phyloP scores from a whole-genome alignment of 768 basidiomycete species.

The Pholiota molesta region DNA sequence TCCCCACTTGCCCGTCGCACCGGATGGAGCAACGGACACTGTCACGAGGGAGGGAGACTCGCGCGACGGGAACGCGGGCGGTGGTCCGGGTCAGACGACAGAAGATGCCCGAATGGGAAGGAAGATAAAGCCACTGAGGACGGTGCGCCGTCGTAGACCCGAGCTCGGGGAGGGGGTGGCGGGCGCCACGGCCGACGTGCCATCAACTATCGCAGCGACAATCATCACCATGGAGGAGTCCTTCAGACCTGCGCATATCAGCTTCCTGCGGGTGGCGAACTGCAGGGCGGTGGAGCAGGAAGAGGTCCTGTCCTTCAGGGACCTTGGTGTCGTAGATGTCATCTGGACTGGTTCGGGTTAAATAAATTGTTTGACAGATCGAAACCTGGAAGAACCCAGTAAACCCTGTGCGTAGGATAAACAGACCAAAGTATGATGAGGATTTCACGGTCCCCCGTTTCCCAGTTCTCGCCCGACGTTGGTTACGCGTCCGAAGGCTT shows the following conservation, averaged over 20 bases:
- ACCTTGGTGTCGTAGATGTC: constrained; percentile 40
- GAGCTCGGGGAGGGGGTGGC: constrained; percentile 7
- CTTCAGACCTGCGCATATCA: constrained; percentile 36
- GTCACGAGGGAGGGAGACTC: constrained; percentile 6
- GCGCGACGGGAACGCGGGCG: constrained; percentile 6
- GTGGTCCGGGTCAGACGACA: constrained; percentile 8
- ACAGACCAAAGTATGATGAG: background rate
- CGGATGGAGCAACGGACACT: constrained; percentile 17
- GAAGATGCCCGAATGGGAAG: constrained; percentile 20
- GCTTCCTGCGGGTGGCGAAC: constrained; percentile 45
- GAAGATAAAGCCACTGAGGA: constrained; percentile 42
- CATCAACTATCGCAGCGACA: constrained; percentile 31
- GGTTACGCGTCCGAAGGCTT: background rate
- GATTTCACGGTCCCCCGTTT: background rate
- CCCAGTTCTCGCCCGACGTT: background rate
- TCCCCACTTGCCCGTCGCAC: constrained; percentile 16
- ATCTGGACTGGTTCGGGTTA: constrained; percentile 31
- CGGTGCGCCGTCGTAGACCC: constrained; percentile 26
- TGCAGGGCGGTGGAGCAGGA: constrained; percentile 41
- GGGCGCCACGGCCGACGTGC: constrained; percentile 6
- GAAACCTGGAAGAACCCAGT: constrained; percentile 4
- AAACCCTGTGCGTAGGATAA: background rate
- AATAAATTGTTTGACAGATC: constrained; percentile 5
- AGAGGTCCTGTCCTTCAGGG: constrained; percentile 39
- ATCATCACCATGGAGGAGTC: constrained; percentile 41